Conservation (phyloP, 371 early-diverging fungal species). For the Syncephalastrum racemosum region DNA sequence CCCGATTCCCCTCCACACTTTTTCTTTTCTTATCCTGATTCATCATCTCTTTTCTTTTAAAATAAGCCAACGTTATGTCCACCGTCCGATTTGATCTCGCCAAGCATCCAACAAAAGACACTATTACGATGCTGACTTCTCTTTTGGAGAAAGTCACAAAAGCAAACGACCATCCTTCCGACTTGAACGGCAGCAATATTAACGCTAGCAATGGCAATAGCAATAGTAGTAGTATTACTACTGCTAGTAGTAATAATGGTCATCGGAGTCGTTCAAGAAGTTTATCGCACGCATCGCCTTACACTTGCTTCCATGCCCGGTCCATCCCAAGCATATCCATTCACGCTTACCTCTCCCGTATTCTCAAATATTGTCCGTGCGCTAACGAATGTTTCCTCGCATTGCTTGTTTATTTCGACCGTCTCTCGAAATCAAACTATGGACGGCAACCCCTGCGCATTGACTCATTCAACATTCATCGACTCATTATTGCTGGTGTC, state of each 20-base stretch:
- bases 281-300: conserved; percentile 22
- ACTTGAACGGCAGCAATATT: no score
- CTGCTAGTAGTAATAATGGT: no score
- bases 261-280: conserved; percentile 15
- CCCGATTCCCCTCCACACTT: conserved; percentile 4
- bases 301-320: conserved; percentile 82
- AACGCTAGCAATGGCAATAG: no score
- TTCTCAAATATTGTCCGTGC: conserved; percentile 90
- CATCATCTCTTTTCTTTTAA: conserved; percentile 7
- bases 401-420: conserved; percentile 81
- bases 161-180: conserved; percentile 42
- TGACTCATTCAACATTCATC: conserved; percentile 88
- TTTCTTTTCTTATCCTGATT: conserved; percentile 7
- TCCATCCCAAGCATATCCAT: conserved; percentile 88
- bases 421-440: conserved; percentile 56
- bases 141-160: conserved; percentile 55
- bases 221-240: no score
- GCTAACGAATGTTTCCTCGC: conserved; percentile 85
- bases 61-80: conserved; percentile 1
- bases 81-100: conserved; percentile 50
- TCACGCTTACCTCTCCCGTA: conserved; percentile 78
- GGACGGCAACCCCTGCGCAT: conserved; percentile 61
- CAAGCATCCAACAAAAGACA: conserved; percentile 60
- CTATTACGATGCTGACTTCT: conserved; percentile 64
- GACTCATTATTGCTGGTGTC: conserved; percentile 81